Evolutionary conservation across 2,329 filamentous ascomycete species (phyloP), one percentile per base, ranked within the genome.

Genomic region (Leptographium wingfieldii): DNA sequence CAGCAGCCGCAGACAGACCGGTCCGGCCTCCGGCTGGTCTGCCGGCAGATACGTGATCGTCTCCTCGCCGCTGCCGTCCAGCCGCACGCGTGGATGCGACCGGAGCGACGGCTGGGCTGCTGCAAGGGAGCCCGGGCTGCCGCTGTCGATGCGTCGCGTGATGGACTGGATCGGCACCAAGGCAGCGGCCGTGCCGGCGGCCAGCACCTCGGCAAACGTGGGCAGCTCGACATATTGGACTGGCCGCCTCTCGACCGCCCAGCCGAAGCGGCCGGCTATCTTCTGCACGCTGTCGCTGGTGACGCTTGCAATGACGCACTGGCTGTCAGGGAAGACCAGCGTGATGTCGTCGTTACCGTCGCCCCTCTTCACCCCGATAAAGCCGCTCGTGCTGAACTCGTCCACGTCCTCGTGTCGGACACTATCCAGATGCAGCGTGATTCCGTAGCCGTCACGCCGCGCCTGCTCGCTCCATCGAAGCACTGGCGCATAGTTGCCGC

Each of bases 401-500:
- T 99, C 92, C 63, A 99, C 83, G 71, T 95, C 90, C 62, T 83
- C 86, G 66, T 92, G 82, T 11, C 83, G 88, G 68, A 85, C 85
- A 71, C 88, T 94, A 74, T 97, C 94, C 59, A 97, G 77, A 71
- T 97, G 92, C 68, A 97, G 78, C 2, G 92, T 97, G 69, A 97
- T 97, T n/a, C 90, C 92, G 69, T 82, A 97, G 38, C 92, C 92
- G 62, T 90, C 82, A 22, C 78, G 76, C 61, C 86, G 78, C 1
- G 94, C 92, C 68, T 82, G 86, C 67, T 95, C 91, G 69, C 89
- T 95, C 80, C 90, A 91, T 60, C 88, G 80, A 68, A 97, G 74
- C 5, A 97, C 92, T 3, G 92, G 92, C 11, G 92, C 92, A 70
- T 97, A 97, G 75, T 97, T 97, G 16, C 92, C 94, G 31, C 94